Evolutionary conservation across 345 rosid genomes (phyloP), one percentile per base, ranked within the genome.

Genomic region (Brassica carinata): DNA sequence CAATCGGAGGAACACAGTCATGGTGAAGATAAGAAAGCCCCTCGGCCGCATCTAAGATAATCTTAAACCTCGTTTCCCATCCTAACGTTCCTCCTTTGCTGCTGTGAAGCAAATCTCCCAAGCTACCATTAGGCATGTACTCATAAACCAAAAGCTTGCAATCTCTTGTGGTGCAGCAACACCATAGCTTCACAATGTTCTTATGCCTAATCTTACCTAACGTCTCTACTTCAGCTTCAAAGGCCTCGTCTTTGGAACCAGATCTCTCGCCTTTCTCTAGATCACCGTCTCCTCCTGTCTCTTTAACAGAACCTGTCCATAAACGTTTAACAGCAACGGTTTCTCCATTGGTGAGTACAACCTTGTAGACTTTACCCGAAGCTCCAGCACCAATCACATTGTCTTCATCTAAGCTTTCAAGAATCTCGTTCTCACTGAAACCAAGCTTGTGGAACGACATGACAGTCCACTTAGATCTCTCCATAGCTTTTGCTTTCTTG

Each of bases 121-220:
- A 86, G 83, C 99, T 96, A 11, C 99, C 99, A 77, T 96, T 94
- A 9, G 90, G 89, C 99, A 96, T 91, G 84, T 89, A 92, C 86
- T 96, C 99, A 8, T 93, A 96, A n/a, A 94, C 99, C 84, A 96
- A 84, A 66, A 96, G 98, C 83, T 91, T 96, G 78, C 93, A 91
- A 67, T 96, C 99, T 75, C 88, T 85, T 0, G 97, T 88, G 0
- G 96, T 81, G 79, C 98, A 96, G 76, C 97, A 94, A 75, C 99
- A 96, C 99, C 98, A 94, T 0, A 96, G 88, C 85, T 88, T 96
- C 23, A 96, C 99, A 53, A 96, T 96, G 81, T 92, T 96, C 88
- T 96, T 96, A 83, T 96, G 99, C 87, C 99, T 88, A 62, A 96
- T 94, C 84, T 96, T 96, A 43, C 99, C 97, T 79, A 96, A 77